These are phyloP conservation scores for Sicyos edulis DNA, from an alignment of 306 rosid genomes.

Conservation along the genomic window DNA sequence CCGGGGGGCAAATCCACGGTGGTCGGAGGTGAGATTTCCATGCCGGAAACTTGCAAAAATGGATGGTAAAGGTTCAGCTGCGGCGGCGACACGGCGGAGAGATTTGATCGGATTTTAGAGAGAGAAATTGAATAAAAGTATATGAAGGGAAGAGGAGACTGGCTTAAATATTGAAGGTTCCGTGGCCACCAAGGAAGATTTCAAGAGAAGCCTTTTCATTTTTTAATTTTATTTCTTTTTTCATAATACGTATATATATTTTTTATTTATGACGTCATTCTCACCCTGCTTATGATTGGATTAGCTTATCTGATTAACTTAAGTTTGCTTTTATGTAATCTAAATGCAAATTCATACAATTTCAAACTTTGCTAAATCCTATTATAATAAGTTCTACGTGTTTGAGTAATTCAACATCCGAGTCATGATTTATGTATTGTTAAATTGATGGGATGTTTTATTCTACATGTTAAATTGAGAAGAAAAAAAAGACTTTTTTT, in stretches of 20 bases:
- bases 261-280: conserved; percentile 1
- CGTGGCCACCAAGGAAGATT: conserved; percentile 14
- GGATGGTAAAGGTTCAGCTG: not conserved
- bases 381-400: too few species aligned
- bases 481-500: too few species aligned
- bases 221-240: not conserved
- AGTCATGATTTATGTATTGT: too few species aligned
- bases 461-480: too few species aligned
- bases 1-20: conserved; percentile 73
- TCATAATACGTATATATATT: not conserved
- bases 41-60: not conserved
- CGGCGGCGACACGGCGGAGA: conserved; percentile 7
- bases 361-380: too few species aligned
- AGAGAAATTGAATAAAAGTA: not conserved
- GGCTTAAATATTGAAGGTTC: conserved; percentile 7
- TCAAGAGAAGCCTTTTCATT: not conserved
- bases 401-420: too few species aligned
- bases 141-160: not conserved
- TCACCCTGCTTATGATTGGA: not conserved
- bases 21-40: not conserved
- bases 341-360: not conserved
- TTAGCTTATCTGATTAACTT: not conserved
- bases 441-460: too few species aligned
- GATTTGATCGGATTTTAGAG: not conserved
- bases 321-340: too few species aligned